Conservation (phyloP, 2,329 filamentous ascomycete species). For the Leptoxyphium fumago region DNA sequence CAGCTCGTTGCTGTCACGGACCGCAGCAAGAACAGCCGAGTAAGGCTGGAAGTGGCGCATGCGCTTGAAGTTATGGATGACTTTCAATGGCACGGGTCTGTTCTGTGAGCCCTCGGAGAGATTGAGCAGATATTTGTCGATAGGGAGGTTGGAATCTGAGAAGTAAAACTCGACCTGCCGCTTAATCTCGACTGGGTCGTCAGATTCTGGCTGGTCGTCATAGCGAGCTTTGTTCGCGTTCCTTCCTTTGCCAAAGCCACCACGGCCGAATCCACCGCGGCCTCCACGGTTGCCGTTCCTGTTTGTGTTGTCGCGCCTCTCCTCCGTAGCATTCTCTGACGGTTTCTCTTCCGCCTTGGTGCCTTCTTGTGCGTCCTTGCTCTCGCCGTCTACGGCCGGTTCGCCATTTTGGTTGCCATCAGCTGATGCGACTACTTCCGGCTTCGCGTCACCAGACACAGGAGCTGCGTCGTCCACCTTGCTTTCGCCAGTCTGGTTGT, state of each 20-base stretch:
- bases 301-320: slow-evolving; percentile 1
- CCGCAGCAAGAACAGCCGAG: slow-evolving; percentile 65
- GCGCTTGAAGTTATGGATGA: slow-evolving; percentile 78
- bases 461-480: no score
- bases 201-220: slow-evolving; percentile 47
- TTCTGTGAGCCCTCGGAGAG: slow-evolving; percentile 66
- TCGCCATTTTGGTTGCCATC: no score
- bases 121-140: slow-evolving; percentile 75
- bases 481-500: no score
- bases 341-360: not conserved
- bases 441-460: no score
- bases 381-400: not conserved
- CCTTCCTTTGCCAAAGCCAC: not conserved
- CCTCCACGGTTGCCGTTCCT: slow-evolving; percentile 1
- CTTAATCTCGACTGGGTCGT: slow-evolving; percentile 68
- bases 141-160: slow-evolving; percentile 75
- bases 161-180: slow-evolving; percentile 97
- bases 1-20: slow-evolving; percentile 62
- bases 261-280: not conserved
- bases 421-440: no score
- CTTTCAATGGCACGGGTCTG: slow-evolving; percentile 62
- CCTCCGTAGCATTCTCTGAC: not conserved
- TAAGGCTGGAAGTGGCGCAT: slow-evolving; percentile 92
- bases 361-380: not conserved
- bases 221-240: slow-evolving; percentile 12